Percentiles rank a stretch among this genome's conserved stretches.
These are phyloP conservation scores for Ensete glaucum DNA, from an alignment of 176 grass and related monocot genomes.

Conservation along the genomic window DNA sequence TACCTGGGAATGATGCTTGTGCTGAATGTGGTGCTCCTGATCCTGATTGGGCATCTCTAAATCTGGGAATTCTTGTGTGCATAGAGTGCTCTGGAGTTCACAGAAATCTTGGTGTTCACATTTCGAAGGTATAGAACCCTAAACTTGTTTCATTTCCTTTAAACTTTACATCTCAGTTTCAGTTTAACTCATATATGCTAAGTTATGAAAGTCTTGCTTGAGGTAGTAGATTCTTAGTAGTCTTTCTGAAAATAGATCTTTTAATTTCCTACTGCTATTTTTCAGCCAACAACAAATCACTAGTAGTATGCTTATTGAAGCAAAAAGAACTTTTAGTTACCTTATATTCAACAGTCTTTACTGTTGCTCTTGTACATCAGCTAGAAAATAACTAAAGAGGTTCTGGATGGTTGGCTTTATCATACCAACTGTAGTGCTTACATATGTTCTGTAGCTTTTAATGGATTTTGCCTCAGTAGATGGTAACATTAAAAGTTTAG, in stretches of 20 bases:
- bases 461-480: no score
- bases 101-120: constrained; percentile 93
- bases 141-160: not conserved
- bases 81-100: constrained; percentile 95
- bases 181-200: not conserved
- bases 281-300: not conserved
- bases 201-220: not conserved
- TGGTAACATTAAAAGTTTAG: no score
- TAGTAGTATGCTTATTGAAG: no score
- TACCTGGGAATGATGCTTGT: constrained; percentile 91
- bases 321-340: no score
- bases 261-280: not conserved
- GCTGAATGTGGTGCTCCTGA: constrained; percentile 77
- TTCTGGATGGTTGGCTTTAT: no score
- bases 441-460: no score
- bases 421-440: no score
- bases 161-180: not conserved
- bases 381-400: no score
- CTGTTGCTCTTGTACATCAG: no score
- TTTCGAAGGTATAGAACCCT: constrained; percentile 58
- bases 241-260: not conserved
- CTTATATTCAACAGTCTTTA: no score
- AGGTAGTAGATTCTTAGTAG: no score
- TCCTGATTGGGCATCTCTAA: constrained; percentile 93
- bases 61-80: constrained; percentile 89